Evolutionary conservation across 2,329 filamentous ascomycete genomes (phyloP), one percentile per base, ranked within the genome.

Genomic region (Pseudogymnoascus sp.): DNA sequence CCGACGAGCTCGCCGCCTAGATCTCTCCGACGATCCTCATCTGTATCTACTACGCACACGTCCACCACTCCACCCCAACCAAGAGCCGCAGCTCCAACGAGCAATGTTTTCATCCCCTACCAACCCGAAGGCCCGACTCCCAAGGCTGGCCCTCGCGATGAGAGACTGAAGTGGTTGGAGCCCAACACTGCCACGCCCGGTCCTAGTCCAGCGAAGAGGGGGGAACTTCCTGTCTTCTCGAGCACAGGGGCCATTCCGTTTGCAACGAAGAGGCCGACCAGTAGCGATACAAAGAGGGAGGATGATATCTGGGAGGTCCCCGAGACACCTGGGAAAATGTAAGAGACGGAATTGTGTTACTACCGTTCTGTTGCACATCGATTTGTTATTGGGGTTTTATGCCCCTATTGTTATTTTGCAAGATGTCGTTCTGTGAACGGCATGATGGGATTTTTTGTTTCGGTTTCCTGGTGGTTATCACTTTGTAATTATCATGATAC

Each of bases 121-220:
- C 79, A 84, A 62, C 81, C 82, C 0, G 77, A 81, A n/a, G 82
- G 81, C 0, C 78, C 80, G 1, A 63, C 72, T 0, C 75, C 81
- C 0, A 68, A 71, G 3, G 59, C 75, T 0, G 64, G 77, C 14
- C 71, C 75, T 6, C 70, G 70, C n/a, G 68, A 72, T 14, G 75
- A 75, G 63, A 69, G 73, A 4, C 70, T 83, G 59, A 76, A 75
- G 59, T 84, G 81, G 81, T 72, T 82, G 22, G 78, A 79, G 12
- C 79, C 80, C 3, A 81, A 80, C 61, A 73, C 66, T 1, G 59
- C 62, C 1, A 63, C 59, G 22, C 53, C 57, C 69, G 68, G 12
- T 64, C 15, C 67, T 1, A 57, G 62, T 6, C 65, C 64, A 3
- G 67, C 66, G 61, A 71, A 69, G 62, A 62, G 61, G 62, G 62